Conservation (phyloP, 1,284 basidiomycete species). For the Cryptococcus sp. region DNA sequence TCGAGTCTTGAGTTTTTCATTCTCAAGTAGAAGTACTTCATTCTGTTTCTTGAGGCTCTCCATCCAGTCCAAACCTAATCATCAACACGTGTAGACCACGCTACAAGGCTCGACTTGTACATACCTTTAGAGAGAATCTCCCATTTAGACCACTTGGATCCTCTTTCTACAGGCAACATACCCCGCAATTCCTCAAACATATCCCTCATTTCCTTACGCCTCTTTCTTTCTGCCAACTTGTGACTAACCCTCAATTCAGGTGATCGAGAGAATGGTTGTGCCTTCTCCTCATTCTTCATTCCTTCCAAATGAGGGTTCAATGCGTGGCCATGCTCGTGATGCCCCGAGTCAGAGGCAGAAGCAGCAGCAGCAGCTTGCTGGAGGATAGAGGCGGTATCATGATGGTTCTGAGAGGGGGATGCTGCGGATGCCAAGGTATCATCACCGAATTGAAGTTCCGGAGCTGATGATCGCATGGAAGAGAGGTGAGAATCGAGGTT, state of each 20-base stretch:
- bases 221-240: constrained; percentile 88
- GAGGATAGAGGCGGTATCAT: constrained; percentile 1
- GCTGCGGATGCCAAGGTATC: constrained; percentile 32
- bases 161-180: constrained; percentile 80
- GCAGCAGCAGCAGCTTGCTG: constrained; percentile 1
- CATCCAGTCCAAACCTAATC: constrained; percentile 54
- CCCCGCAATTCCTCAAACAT: constrained; percentile 90
- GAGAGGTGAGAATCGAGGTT: neutral
- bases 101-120: constrained; percentile 22
- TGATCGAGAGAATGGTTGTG: constrained; percentile 85
- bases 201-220: constrained; percentile 96
- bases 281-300: constrained; percentile 26
- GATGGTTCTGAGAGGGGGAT: constrained; percentile 15
- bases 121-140: constrained; percentile 88
- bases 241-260: constrained; percentile 89
- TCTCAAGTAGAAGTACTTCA: constrained; percentile 68
- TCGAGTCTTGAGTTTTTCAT: constrained; percentile 57
- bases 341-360: constrained; percentile 1
- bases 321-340: constrained; percentile 12
- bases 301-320: constrained; percentile 1
- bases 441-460: constrained; percentile 30
- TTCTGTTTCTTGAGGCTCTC: constrained; percentile 67
- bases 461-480: constrained; percentile 6
- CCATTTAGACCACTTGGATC: constrained; percentile 95
- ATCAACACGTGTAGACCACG: neutral